Evolutionary conservation across 495 filamentous ascomycete genomes (phyloP), one percentile per base, ranked within the genome.

Genomic region (Pyrenula aspistea): DNA sequence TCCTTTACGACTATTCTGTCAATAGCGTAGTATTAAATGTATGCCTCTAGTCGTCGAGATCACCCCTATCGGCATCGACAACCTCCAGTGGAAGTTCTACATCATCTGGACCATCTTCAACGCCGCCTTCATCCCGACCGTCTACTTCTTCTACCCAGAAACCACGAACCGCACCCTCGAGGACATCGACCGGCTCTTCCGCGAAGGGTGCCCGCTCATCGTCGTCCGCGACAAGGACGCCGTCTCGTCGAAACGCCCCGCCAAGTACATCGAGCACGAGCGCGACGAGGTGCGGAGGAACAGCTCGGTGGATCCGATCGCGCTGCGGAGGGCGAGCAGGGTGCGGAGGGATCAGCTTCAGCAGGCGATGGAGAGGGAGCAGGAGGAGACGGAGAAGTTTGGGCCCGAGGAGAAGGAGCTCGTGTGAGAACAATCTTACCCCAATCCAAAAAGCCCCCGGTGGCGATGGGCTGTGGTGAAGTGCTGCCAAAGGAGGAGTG

Each of bases 71-170:
- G 80, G 81, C 15, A 79, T 83, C 62, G 69, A 76, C n/a, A 76
- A 71, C 55, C 72, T 85, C 12, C 66, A 70, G 0, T 87, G 83
- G 84, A 67, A 71, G 47, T 83, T 83, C 55, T 88, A 83, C 63
- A 76, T 87, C 57, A 82, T 85, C 57, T 87, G 80, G 66, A 78
- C 79, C 42, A 71, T 81, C 12, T 77, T 83, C 63, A 82, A 84
- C 62, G 67, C 68, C 23, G 63, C 68, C 25, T 83, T 87, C 70
- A 76, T 86, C 2, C 81, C 82, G 0, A 75, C 84, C 61, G 76
- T 85, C 8, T 87, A 80, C 65, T 77, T 86, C 62, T 76, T 77
- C 67, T 86, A 80, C 64, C 83, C 82, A 3, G 84, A 87, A 66
- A 86, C 84, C 10, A 70, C 73, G 15, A 71, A 68, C 2, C 74